Evolutionary conservation across 176 grass and related monocot genomes (phyloP).

Genomic region (Bromus sterilis): DNA sequence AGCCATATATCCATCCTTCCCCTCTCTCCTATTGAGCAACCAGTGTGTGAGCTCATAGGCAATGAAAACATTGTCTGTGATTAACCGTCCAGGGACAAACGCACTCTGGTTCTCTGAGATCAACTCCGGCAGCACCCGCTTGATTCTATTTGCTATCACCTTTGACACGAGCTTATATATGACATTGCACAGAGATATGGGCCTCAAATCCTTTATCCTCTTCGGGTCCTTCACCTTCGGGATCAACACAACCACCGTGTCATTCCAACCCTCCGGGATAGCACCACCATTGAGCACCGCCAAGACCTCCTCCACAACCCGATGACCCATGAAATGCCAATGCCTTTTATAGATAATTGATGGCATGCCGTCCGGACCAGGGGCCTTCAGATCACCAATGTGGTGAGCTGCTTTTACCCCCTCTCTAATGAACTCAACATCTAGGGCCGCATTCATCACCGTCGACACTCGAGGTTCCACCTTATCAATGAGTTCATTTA

Average conservation of each 20-base stretch:
- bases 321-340: neutral
- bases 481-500: neutral
- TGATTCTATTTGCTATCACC: no score
- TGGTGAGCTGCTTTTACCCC: neutral
- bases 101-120: no score
- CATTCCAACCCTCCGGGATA: neutral
- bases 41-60: no score
- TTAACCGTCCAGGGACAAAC: no score
- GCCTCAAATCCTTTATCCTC: neutral
- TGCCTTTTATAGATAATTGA: neutral
- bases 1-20: no score
- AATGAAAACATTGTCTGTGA: no score
- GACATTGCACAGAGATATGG: neutral
- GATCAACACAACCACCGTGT: neutral
- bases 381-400: neutral
- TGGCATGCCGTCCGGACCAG: neutral
- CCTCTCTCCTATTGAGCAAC: no score
- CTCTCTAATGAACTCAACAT: neutral
- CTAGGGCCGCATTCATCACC: neutral
- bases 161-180: neutral
- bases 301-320: neutral
- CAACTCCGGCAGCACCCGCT: no score
- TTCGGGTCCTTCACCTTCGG: neutral
- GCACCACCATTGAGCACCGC: neutral
- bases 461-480: neutral